Evolutionary conservation across 2,329 filamentous ascomycete genomes (phyloP).

Genomic region (Pseudocercospora musae): DNA sequence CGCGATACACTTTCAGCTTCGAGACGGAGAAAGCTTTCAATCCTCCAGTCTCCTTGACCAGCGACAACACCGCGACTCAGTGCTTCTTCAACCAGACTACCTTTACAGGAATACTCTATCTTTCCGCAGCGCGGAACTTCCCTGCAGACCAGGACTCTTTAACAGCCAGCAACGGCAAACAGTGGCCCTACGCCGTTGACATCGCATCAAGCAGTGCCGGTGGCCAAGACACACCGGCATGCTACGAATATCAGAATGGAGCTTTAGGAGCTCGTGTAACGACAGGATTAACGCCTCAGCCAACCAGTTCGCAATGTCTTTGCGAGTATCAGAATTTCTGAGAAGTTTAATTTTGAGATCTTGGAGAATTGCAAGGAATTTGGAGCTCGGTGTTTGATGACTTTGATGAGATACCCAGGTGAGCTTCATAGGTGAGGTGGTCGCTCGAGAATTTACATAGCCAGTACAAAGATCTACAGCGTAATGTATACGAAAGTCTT

Average conservation of each 20-base stretch:
- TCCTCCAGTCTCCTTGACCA: conserved; percentile 45
- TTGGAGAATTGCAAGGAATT: not conserved
- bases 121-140: conserved; percentile 20
- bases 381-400: conserved; percentile 1
- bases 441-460: not conserved
- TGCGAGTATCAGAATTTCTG: conserved; percentile 47
- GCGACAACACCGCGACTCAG: conserved; percentile 46
- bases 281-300: conserved; percentile 36
- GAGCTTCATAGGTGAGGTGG: not conserved
- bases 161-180: conserved; percentile 16
- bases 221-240: conserved; percentile 53
- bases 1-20: conserved; percentile 59
- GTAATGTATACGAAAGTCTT: not conserved
- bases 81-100: conserved; percentile 59
- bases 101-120: conserved; percentile 58
- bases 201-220: conserved; percentile 52
- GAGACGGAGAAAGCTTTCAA: conserved; percentile 52
- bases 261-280: conserved; percentile 36
- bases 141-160: conserved; percentile 15
- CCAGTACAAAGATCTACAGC: not conserved
- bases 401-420: conserved; percentile 10
- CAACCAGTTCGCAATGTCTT: conserved; percentile 39
- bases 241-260: conserved; percentile 45
- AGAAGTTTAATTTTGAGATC: not conserved
- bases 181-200: conserved; percentile 60